Evolutionary conservation across 1,139 yeast genomes (phyloP), one percentile per base, ranked within the genome.

Genomic region (Scheffersomyces lignicola): DNA sequence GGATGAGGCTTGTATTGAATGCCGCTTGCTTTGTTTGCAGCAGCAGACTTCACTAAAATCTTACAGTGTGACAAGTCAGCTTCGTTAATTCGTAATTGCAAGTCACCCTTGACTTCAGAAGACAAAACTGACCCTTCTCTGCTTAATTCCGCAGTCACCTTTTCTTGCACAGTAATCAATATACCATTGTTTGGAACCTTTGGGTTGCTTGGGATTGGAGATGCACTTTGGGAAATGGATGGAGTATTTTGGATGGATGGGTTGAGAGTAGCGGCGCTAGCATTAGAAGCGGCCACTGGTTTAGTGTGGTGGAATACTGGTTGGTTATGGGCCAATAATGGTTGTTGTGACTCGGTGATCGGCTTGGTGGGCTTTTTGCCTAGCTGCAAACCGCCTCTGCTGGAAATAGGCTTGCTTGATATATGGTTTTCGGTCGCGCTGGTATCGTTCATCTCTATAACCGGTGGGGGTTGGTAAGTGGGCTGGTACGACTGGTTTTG

Each of bases 1-100:
- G 98, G 98, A 65, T 92, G 97, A 18, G 97, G 88, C 61, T 90
- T 90, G 69, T 79, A 92, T 56, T 83, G 92, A 37, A 79, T 73
- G 21, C 76, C 77, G 23, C 68, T 54, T 13, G 68, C 58, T 29
- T 68, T 63, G 35, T 69, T 70, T 30, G 61, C 70, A 26, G 80
- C 69, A 31, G 61, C 71, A 26, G 80, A 69, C 32, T 69, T 58
- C 43, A 90, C 69, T 42, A 78, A 57, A 39, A 90, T 72, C 55
- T 77, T 78, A 39, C 88, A 76, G 45, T 75, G 75, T 14, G 95
- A 79, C 44, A 83, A 70, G 22, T 73, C 75, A 10, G 83, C 69
- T 50, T 88, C 77, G 56, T 85, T 89, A 48, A 92, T 81, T 60
- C 96, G 82, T 56, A 92, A 71, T 62, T 88, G 95, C 49, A 92